Evolutionary conservation across 1,284 basidiomycete species (phyloP), one percentile per base, ranked within the genome.

Genomic region (Ustanciosporium gigantosporum): DNA sequence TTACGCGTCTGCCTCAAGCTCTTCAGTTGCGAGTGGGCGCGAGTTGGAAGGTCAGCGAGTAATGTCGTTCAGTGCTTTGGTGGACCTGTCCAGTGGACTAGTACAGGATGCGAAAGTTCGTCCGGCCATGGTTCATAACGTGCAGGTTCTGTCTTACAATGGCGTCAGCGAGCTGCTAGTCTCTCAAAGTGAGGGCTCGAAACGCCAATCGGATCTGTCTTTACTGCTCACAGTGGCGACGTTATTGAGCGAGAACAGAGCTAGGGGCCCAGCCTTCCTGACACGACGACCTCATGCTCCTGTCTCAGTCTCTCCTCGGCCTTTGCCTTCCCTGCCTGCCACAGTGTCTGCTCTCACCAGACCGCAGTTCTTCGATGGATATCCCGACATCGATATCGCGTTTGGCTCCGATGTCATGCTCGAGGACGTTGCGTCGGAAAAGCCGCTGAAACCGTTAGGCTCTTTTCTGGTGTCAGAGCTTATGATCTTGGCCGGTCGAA

Each of bases 401-500:
- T n/a, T 11, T 9, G 9, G 11, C 11, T 9, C n/a, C 27, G 11
- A 11, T 9, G n/a, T n/a, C 11, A 9, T 11, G n/a, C 27, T 9
- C 9, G 27, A 29, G n/a, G 27, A n/a, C 9, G 32, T 35, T 8
- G 32, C 32, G 9, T 9, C 9, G 32, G 17, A 19, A 8, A 29
- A 29, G 27, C 27, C 11, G 9, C 11, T n/a, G 27, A 9, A 9
- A n/a, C 27, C 27, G 27, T 9, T 56, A 11, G 43, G 67, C 9
- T 46, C 55, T 20, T 64, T 58, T 21, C 75, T 91, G 37, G 85
- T 98, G 5, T 82, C 87, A 0, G 91, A 96, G 78, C 81, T 84
- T 70, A 94, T 94, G 89, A 87, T 92, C 66, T 74, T 88, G 11
- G 91, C 90, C 0, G 87, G 87, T 46, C 84, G 88, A 1, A 82